Evolutionary conservation across 2,329 filamentous ascomycete genomes (phyloP), one percentile per base, ranked within the genome.

Genomic region (Chaetomiaceae sp.): DNA sequence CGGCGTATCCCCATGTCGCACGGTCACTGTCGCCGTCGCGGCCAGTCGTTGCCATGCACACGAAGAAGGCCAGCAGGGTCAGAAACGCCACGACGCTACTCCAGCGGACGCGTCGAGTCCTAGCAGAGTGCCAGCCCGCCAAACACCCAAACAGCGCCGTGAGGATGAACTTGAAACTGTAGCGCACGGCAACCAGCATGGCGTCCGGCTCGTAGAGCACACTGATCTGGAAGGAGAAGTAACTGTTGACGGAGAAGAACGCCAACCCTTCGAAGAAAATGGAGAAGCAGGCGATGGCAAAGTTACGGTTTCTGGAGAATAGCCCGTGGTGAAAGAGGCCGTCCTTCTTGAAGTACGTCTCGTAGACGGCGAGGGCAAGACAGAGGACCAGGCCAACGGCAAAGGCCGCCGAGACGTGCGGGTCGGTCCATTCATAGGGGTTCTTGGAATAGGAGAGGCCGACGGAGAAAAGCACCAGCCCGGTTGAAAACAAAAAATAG

Each of bases 301-400:
- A 73, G 57, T 72, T 73, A 32, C 69, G 64, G 48, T 66, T 64
- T 23, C 58, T 52, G n/a, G 48, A 48, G 60, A 72, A 73, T 1
- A 73, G 64, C 1, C 64, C 67, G 53, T 74, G 70, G 53, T 73
- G 69, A 53, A 73, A 71, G 66, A 73, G 66, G 36, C 71, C 70
- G 48, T 73, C 70, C 33, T 60, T 67, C 57, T 69, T 71, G 55
- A 66, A 61, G 37, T 51, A 62, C 0, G 57, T 62, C 58, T 72
- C 70, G 56, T 72, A 73, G 16, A 64, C 57, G n/a, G 62, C 55
- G 7, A 72, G 60, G 4, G 29, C 58, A 2, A 65, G 2, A 7
- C 53, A 51, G 7, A 69, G 55, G 13, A 57, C 58, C 1, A 71
- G 43, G 7, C 71, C 68, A 18, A 71, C 55, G 25, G 65, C 59